Base-by-base conservation (phyloP, 331 rosid genomes). In the Malus hybrid region DNA sequence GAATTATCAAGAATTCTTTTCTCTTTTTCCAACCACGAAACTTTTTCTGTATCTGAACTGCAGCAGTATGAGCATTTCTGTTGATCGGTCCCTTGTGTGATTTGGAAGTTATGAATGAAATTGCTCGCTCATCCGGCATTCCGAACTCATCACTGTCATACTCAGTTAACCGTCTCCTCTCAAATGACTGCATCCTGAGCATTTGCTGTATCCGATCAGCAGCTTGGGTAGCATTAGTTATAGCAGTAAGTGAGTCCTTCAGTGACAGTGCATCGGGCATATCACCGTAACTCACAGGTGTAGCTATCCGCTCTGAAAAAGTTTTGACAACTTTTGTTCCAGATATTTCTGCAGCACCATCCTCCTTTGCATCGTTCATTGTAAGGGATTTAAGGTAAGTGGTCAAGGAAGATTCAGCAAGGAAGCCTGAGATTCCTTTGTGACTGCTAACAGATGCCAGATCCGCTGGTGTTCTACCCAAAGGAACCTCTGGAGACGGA, bases 21-120 rank as follows among this genome's bases (percentile, higher is more conserved):
- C 96, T 93, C 82, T 82, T 89, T 84, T 79, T 90, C 96, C 96
- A 93, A 85, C 98, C 96, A 57, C 98, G 98, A 39, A 66, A 93
- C 83, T 93, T 93, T 50, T 93, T 93, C 90, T 93, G 98, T 82
- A 93, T 93, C 28, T 79, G 90, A 66, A 75, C 60, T n/a, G 98
- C 98, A 63, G 98, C 96, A 48, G 83, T 48, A 77, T 90, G 78
- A 78, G 72, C 84, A 42, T 70, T 77, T 73, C 86, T 85, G 70
- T 86, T 69, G 69, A 77, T 78, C 66, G 71, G 81, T 79, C 95
- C 86, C 85, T 84, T 93, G 79, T 70, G 8, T 48, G 80, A 33
- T 84, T 86, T 90, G 19, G 90, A 77, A 67, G 87, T 83, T 53
- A 89, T 16, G 62, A 87, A 71, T 55, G 96, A 86, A 64, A 90